Evolutionary conservation across 257 asterid species (phyloP).

Genomic region (Scutellaria minor): DNA sequence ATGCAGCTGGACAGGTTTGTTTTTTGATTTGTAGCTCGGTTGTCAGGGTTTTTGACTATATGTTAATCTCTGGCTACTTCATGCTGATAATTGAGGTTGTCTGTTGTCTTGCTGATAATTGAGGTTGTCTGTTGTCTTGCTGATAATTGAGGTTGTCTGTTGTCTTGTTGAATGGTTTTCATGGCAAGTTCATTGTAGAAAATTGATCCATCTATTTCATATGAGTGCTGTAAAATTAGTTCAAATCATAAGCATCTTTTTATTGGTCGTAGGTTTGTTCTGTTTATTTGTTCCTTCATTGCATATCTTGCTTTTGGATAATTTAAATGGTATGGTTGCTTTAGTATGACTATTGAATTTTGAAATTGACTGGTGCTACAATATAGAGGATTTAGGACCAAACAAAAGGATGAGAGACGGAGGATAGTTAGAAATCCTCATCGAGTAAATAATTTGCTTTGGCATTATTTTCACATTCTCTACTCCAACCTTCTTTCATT

Average conservation of each 20-base stretch:
- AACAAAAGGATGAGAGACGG: neutral
- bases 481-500: neutral
- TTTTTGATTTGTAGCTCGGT: conserved; percentile 16
- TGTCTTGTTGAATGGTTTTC: neutral
- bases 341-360: neutral
- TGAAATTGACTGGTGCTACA: neutral
- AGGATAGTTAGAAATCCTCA: neutral
- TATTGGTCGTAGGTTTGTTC: neutral
- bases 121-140: too few species aligned
- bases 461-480: conserved; percentile 13
- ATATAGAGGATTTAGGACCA: conserved; percentile 1
- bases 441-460: conserved; percentile 1
- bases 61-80: neutral
- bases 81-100: too few species aligned
- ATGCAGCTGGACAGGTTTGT: conserved; percentile 68
- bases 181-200: neutral
- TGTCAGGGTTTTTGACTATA: neutral
- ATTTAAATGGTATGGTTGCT: neutral
- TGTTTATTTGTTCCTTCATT: neutral
- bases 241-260: neutral
- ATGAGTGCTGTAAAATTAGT: neutral
- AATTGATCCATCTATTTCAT: conserved; percentile 3
- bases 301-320: neutral
- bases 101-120: too few species aligned
- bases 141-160: neutral